Base-by-base conservation (phyloP, 1,284 basidiomycete genomes). In the Fomitopsis schrenkii region DNA sequence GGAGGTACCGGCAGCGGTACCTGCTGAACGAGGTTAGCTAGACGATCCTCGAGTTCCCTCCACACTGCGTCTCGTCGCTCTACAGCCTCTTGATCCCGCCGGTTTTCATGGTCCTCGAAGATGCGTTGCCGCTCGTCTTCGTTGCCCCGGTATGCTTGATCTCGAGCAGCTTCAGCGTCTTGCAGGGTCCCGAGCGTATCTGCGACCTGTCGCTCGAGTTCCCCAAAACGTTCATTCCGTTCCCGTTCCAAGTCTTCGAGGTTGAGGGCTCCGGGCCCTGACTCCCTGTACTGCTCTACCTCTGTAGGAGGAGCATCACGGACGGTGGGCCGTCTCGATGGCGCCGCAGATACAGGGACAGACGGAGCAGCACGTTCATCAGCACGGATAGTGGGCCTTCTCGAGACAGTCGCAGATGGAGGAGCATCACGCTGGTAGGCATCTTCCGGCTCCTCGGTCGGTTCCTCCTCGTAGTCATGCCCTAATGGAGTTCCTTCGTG, bases 111-210 rank as follows among this genome's bases (percentile, higher is more conserved):
- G 3, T 87, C 83, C 40, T 78, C 66, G 72, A 91, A 91, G 2
- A 86, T 71, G 5, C 76, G 80, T 22, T 88, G 79, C 17, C 90
- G 77, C 58, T 84, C 84, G 10, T 86, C 83, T 71, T 92, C 90
- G 64, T 83, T 81, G 1, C 76, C 75, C 15, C 82, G 80, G 75
- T 88, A 91, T 41, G 85, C 82, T 4, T 72, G 71, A 62, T 91
- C 88, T 12, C 88, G 81, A 55, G 75, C 76, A 44, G 82, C 78
- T 68, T 92, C 90, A 2, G 81, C 82, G 53, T 83, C 80, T 50
- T 81, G 77, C 0, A 84, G 80, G 1, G 78, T 77, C 12, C 78
- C 75, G 8, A 78, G 75, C 8, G 81, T 74, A 36, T 81, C 73
- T 0, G 76, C 72, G 14, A 90, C 65, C 36, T 79, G 79, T 19